These are phyloP conservation scores for Metroxylon sagu DNA, from an alignment of 176 grass and related monocot genomes.

Conservation along the genomic window DNA sequence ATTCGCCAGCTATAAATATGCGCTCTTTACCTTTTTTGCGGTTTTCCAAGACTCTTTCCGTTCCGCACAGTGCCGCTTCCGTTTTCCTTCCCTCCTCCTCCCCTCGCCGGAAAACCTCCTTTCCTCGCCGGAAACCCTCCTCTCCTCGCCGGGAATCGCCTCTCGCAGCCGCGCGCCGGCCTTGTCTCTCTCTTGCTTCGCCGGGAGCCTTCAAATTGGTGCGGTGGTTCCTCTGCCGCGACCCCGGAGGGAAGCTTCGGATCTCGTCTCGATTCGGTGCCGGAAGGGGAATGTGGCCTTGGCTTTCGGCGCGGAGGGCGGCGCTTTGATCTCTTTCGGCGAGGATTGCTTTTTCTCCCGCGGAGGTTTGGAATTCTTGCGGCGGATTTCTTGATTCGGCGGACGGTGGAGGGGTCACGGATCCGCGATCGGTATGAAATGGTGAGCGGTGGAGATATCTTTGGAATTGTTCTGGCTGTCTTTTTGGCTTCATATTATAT, in stretches of 20 bases:
- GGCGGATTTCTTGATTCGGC: slow-evolving; percentile 14
- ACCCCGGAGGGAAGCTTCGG: background rate
- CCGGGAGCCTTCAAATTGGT: background rate
- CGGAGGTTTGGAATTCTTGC: background rate
- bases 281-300: slow-evolving; percentile 16
- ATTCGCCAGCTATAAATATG: background rate
- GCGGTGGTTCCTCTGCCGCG: background rate
- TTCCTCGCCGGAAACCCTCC: background rate
- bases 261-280: background rate
- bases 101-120: slow-evolving; percentile 1
- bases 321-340: slow-evolving; percentile 5
- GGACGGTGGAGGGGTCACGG: slow-evolving; percentile 1
- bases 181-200: slow-evolving; percentile 6
- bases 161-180: background rate
- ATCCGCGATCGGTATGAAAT: slow-evolving; percentile 38
- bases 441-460: slow-evolving; percentile 21
- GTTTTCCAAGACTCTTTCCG: slow-evolving; percentile 23
- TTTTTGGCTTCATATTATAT: too few relatives aligned
- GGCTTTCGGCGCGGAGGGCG: too few relatives aligned
- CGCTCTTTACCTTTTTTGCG: slow-evolving; percentile 26
- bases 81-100: background rate
- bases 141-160: background rate
- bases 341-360: background rate
- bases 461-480: too few relatives aligned
- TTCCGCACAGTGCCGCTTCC: slow-evolving; percentile 14